Evolutionary conservation across 2,329 filamentous ascomycete species (phyloP).

Genomic region (Didymellaceae sp.): DNA sequence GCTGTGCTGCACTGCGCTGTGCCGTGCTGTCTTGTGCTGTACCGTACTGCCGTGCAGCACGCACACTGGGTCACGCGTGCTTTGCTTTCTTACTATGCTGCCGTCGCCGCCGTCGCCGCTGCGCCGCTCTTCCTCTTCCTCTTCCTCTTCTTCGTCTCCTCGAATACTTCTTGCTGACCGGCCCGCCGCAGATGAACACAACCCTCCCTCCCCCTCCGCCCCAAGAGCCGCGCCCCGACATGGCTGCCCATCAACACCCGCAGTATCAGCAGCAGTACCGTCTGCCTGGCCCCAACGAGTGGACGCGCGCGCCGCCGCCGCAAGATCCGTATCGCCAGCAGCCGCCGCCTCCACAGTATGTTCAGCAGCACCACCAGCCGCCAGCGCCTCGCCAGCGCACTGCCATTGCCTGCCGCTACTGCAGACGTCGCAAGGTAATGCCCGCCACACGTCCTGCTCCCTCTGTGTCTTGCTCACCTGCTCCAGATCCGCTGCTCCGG

Average conservation of each 20-base stretch:
- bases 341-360: conserved; percentile 49
- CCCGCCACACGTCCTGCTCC: background rate
- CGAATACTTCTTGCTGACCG: too few species aligned
- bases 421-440: conserved; percentile 64
- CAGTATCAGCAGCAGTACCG: conserved; percentile 55
- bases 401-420: conserved; percentile 67
- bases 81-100: background rate
- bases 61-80: conserved; percentile 1
- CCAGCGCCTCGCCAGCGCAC: conserved; percentile 66
- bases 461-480: conserved; percentile 21
- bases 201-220: conserved; percentile 41
- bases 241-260: conserved; percentile 55
- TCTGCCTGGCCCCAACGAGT: conserved; percentile 55
- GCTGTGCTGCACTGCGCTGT: background rate
- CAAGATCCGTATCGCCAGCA: conserved; percentile 50
- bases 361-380: conserved; percentile 47
- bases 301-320: conserved; percentile 50
- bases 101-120: too few species aligned
- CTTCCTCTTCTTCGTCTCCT: too few species aligned
- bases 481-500: conserved; percentile 75
- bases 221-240: conserved; percentile 51
- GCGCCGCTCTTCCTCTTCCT: too few species aligned
- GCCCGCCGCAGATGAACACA: conserved; percentile 39
- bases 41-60: background rate
- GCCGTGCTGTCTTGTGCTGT: background rate